Percentiles rank a stretch among this genome's conserved stretches.
Conservation (phyloP, 2,329 filamentous ascomycete species). For the Pyricularia pennisetigena region DNA sequence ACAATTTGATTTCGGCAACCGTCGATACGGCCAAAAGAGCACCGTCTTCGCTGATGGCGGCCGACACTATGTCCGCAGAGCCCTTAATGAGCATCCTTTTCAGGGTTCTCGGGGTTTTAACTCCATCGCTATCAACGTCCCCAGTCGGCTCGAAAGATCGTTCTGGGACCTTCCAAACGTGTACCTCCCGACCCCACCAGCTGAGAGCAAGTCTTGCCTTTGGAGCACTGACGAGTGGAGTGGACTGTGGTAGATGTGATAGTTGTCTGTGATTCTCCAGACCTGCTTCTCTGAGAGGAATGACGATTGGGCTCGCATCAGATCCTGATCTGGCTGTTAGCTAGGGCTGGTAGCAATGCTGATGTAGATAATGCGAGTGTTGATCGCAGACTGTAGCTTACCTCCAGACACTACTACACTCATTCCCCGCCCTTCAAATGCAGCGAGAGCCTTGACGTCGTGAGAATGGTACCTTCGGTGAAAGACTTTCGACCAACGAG, state of each 20-base stretch:
- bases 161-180: slow-evolving; percentile 60
- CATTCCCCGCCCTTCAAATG: slow-evolving; percentile 73
- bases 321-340: slow-evolving; percentile 45
- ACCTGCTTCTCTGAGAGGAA: slow-evolving; percentile 68
- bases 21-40: slow-evolving; percentile 70
- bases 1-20: slow-evolving; percentile 64
- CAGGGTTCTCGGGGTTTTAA: slow-evolving; percentile 51
- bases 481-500: slow-evolving; percentile 74
- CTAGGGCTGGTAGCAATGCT: slow-evolving; percentile 19
- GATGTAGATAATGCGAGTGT: background rate
- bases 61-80: slow-evolving; percentile 72
- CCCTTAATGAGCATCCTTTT: slow-evolving; percentile 60
- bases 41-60: slow-evolving; percentile 58
- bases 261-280: slow-evolving; percentile 75
- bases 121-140: slow-evolving; percentile 22
- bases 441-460: slow-evolving; percentile 89
- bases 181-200: slow-evolving; percentile 86
- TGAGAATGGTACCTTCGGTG: slow-evolving; percentile 83
- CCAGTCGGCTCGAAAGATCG: slow-evolving; percentile 29
- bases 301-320: slow-evolving; percentile 72
- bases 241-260: slow-evolving; percentile 72
- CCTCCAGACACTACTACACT: slow-evolving; percentile 90
- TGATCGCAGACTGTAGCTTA: slow-evolving; percentile 25
- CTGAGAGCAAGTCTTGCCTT: slow-evolving; percentile 69
- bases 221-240: slow-evolving; percentile 63